A percentile compares a stretch with the other conserved stretches of the same genome.
These are phyloP conservation scores for Claviceps fusiformis DNA, from an alignment of 2,329 filamentous ascomycete genomes.

Conservation along the genomic window DNA sequence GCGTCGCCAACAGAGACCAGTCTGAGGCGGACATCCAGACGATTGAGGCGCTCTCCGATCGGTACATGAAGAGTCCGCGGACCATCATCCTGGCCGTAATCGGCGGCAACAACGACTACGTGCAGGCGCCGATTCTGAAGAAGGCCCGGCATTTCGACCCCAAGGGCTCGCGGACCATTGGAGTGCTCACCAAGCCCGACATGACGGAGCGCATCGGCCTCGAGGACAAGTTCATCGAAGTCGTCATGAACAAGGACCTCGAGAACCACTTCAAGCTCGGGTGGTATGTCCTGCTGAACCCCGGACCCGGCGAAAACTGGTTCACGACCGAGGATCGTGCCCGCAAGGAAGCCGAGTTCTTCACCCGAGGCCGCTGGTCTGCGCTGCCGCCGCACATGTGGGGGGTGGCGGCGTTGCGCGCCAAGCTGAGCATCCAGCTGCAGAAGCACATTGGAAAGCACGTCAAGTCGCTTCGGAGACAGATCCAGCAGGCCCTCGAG, in stretches of 20 bases:
- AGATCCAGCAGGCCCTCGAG: slow-evolving; percentile 36
- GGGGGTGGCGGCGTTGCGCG: slow-evolving; percentile 30
- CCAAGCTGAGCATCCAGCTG: slow-evolving; percentile 35
- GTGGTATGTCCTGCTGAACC: slow-evolving; percentile 39
- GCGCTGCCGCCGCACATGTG: slow-evolving; percentile 33
- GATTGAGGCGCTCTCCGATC: slow-evolving; percentile 36
- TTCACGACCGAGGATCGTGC: slow-evolving; percentile 27
- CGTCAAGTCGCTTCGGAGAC: slow-evolving; percentile 34
- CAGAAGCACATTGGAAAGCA: slow-evolving; percentile 39
- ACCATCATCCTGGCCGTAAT: slow-evolving; percentile 43
- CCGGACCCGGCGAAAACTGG: slow-evolving; percentile 33
- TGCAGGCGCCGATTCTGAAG: slow-evolving; percentile 36
- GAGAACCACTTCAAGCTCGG: slow-evolving; percentile 37
- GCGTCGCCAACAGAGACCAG: slow-evolving; percentile 38
- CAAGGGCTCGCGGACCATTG: slow-evolving; percentile 33
- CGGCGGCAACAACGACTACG: slow-evolving; percentile 41
- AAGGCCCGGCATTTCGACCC: slow-evolving; percentile 38
- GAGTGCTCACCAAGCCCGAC: slow-evolving; percentile 39
- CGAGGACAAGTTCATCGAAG: slow-evolving; percentile 40
- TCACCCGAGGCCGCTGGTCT: slow-evolving; percentile 34
- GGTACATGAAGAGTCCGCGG: slow-evolving; percentile 41
- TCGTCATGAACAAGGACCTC: slow-evolving; percentile 35
- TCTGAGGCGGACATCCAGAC: slow-evolving; percentile 37
- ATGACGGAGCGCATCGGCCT: slow-evolving; percentile 38
- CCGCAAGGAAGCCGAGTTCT: slow-evolving; percentile 33